A percentile compares a stretch with the other conserved stretches of the same genome.
These are phyloP conservation scores for Lepraria neglecta DNA, from an alignment of 495 filamentous ascomycete genomes.

Conservation along the genomic window DNA sequence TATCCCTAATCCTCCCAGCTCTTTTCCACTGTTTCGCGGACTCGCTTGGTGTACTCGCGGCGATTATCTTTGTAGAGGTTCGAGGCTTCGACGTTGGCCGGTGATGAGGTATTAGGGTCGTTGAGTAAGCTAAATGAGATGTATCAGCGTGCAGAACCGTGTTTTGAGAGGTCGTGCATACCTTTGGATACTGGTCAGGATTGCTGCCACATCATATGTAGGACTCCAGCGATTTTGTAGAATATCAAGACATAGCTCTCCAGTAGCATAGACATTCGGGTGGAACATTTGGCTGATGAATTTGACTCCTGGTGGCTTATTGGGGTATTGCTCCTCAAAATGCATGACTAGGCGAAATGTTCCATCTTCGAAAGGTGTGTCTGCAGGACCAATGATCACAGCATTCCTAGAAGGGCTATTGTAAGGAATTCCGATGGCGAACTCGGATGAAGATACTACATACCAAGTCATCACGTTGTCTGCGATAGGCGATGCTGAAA, in stretches of 20 bases:
- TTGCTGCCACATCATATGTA: conserved; percentile 95
- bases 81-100: conserved; percentile 95
- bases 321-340: conserved; percentile 97
- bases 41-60: conserved; percentile 90
- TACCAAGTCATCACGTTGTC: conserved; percentile 99
- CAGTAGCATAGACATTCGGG: conserved; percentile 95
- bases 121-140: conserved; percentile 70
- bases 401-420: conserved; percentile 68
- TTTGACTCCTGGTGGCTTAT: conserved; percentile 95
- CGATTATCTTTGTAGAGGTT: conserved; percentile 98
- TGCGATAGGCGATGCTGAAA: conserved; percentile 91
- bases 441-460: conserved; percentile 22
- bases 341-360: conserved; percentile 98
- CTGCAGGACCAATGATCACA: conserved; percentile 94
- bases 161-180: conserved; percentile 33
- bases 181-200: conserved; percentile 97
- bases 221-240: conserved; percentile 98
- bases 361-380: conserved; percentile 97
- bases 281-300: conserved; percentile 99
- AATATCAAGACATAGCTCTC: conserved; percentile 94
- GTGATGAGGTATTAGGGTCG: conserved; percentile 94
- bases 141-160: conserved; percentile 6
- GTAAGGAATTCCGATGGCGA: too few species aligned
- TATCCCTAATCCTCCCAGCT: conserved; percentile 81
- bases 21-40: conserved; percentile 96